These are phyloP conservation scores for Globisporangium cederbergense DNA, from an alignment of 352 stramenopile species.

Conservation along the genomic window DNA sequence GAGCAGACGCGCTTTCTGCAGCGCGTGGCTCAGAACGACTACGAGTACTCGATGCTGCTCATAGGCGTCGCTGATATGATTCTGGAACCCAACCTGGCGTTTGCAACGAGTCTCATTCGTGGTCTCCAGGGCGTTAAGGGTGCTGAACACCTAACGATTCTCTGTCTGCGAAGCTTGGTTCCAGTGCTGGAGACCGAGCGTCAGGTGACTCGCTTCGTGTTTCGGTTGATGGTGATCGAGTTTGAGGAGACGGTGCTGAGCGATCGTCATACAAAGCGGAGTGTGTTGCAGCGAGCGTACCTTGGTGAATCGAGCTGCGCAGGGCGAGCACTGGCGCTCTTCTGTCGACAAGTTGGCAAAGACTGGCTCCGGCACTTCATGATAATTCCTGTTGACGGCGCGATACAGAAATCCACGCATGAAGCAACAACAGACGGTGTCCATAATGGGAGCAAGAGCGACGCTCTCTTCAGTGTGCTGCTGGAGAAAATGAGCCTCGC, in stretches of 20 bases:
- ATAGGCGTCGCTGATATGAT: conserved; percentile 42
- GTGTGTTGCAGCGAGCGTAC: conserved; percentile 22
- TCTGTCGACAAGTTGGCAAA: conserved; percentile 28
- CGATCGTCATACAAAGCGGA: neutral
- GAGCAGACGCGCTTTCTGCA: conserved; percentile 31
- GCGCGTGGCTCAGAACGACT: conserved; percentile 65
- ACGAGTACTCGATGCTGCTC: conserved; percentile 68
- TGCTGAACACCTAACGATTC: conserved; percentile 10
- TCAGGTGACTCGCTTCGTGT: conserved; percentile 44
- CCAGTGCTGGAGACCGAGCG: conserved; percentile 48
- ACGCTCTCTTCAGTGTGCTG: conserved; percentile 9
- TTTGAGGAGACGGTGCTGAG: conserved; percentile 11
- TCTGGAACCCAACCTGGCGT: conserved; percentile 39
- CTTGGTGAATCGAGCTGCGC: conserved; percentile 33
- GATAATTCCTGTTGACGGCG: neutral
- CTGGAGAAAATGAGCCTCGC: conserved; percentile 27
- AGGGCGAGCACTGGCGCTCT: conserved; percentile 29
- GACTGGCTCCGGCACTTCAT: conserved; percentile 31
- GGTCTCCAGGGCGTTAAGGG: neutral
- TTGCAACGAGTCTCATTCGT: conserved; percentile 24
- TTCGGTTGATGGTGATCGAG: conserved; percentile 40
- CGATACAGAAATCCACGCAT: neutral
- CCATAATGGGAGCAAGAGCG: neutral
- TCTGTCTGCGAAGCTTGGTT: conserved; percentile 39
- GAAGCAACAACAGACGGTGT: neutral